phyloP scores from a whole-genome alignment of 129 eudicot genomes.

The Silybum marianum region DNA sequence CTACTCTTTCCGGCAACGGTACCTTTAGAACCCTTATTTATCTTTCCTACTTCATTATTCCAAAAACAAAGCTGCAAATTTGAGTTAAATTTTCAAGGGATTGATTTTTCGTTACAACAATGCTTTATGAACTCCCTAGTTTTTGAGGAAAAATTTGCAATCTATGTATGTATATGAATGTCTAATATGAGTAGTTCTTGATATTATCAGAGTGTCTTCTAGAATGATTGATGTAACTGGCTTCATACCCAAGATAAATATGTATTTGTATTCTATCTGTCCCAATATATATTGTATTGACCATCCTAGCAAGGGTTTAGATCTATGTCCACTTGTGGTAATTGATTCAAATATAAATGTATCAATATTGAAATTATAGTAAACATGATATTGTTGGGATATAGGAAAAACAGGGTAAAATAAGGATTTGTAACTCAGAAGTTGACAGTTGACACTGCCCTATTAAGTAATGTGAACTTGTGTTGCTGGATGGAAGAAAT shows the following conservation, averaged over 20 bases:
- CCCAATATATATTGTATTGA: neutral
- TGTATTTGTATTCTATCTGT: neutral
- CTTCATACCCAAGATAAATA: neutral
- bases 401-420: neutral
- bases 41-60: neutral
- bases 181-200: neutral
- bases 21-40: constrained; percentile 10
- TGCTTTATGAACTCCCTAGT: neutral
- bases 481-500: neutral
- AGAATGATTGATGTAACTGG: neutral
- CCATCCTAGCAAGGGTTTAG: neutral
- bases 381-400: constrained; percentile 18
- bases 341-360: neutral
- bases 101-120: neutral
- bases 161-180: neutral
- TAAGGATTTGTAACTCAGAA: neutral
- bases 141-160: too few species aligned
- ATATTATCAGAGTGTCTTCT: neutral
- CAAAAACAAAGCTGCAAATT: neutral
- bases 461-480: neutral
- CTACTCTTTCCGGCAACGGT: constrained; percentile 36
- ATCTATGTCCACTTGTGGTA: neutral
- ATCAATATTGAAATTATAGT: neutral
- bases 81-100: neutral
- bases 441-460: neutral